Percentiles rank a stretch among this genome's conserved stretches.
These are phyloP conservation scores for Candida berthetii DNA, from an alignment of 805 yeast species.

Conservation along the genomic window DNA sequence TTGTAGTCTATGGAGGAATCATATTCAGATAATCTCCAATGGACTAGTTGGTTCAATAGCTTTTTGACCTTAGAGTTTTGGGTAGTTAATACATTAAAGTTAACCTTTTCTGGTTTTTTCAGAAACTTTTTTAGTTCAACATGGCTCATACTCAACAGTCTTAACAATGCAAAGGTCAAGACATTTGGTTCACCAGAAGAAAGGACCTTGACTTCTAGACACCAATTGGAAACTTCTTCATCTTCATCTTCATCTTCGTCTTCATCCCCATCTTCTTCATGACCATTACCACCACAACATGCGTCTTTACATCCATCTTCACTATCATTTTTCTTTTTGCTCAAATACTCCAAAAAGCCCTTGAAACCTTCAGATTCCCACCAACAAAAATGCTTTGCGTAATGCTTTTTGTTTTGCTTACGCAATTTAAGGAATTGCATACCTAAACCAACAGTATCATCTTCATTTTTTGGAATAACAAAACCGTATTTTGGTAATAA, in stretches of 20 bases:
- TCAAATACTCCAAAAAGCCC: conserved; percentile 12
- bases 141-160: conserved; percentile 24
- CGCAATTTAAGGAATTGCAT: conserved; percentile 34
- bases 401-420: conserved; percentile 24
- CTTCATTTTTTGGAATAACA: conserved; percentile 43
- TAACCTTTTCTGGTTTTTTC: conserved; percentile 12
- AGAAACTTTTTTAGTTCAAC: conserved; percentile 20
- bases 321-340: conserved; percentile 5
- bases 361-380: conserved; percentile 41
- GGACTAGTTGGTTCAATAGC: conserved; percentile 10
- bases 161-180: conserved; percentile 37
- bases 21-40: conserved; percentile 11
- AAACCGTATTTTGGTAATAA: conserved; percentile 79
- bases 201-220: conserved; percentile 32
- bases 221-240: conserved; percentile 32
- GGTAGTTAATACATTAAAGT: conserved; percentile 11
- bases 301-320: conserved; percentile 17
- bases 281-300: conserved; percentile 10
- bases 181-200: conserved; percentile 38
- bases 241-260: conserved; percentile 7
- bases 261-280: conserved; percentile 15
- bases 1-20: conserved; percentile 3
- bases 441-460: conserved; percentile 56
- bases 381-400: conserved; percentile 39
- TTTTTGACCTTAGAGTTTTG: conserved; percentile 13